Evolutionary conservation across 1,139 yeast species (phyloP), one percentile per base, ranked within the genome.

Genomic region (Ogataea hybrid): DNA sequence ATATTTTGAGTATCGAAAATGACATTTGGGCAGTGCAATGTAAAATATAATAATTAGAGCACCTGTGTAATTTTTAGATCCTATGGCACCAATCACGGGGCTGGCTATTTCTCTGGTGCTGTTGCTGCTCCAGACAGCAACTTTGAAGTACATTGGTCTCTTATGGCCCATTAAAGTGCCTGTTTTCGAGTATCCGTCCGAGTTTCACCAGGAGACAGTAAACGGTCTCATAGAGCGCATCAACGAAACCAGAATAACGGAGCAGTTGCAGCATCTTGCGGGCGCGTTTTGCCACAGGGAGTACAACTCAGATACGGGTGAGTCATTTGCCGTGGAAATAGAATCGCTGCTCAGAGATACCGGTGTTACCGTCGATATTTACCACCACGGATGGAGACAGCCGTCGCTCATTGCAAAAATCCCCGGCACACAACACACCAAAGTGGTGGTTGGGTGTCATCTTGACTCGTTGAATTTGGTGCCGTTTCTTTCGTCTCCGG

Each of bases 391-490:
- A 10, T 81, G 85, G 83, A 61, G 62, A 35, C 87, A 81, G 58
- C 75, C 73, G 50, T 76, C 87, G 50, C 52, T 81, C 43, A 64
- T 81, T 44, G 78, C 73, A 9, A 61, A 58, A n/a, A 52, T 73
- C 5, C 41, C 47, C n/a, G 28, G 16, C 10, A 15, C 9, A 27
- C 35, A 15, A 6, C 49, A 61, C 11, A 57, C 67, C 31, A 67
- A 76, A 20, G 83, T 90, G 3, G 79, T 90, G 15, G 77, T 90
- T 22, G 97, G 97, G 0, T 84, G 96, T 20, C 97, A 92, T 65
- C 87, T 84, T 59, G 98, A 90, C 61, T 84, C 96, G 2, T 75
- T 81, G 49, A 89, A 88, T 59, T 69, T 87, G 47, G 53, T 86
- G 39, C 71, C 86, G 46, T 48, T 81, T 16, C 59, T 84, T 53